Evolutionary conservation across 2,329 filamentous ascomycete species (phyloP).

Genomic region (Microsporum audouinii): DNA sequence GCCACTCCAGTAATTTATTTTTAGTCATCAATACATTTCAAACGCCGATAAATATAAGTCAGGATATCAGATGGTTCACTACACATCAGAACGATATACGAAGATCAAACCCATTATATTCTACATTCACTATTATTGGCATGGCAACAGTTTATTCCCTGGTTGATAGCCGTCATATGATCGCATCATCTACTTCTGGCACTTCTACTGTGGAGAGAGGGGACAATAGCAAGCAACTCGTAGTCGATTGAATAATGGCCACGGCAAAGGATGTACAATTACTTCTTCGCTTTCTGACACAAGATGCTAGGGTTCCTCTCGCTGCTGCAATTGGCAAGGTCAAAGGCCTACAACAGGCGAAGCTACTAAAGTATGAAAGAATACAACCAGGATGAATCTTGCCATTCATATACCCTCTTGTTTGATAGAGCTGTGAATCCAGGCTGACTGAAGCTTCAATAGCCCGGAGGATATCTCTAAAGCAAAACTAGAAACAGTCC

Average conservation of each 20-base stretch:
- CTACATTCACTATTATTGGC: too few species aligned
- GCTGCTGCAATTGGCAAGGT: conserved; percentile 45
- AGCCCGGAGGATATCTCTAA: conserved; percentile 41
- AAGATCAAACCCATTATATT: too few species aligned
- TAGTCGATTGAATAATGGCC: conserved; percentile 13
- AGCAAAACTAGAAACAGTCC: conserved; percentile 34
- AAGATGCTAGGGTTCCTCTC: conserved; percentile 47
- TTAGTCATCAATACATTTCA: too few species aligned
- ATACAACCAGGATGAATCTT: neutral
- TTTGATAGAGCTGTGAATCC: neutral
- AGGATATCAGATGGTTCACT: too few species aligned
- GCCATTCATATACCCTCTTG: neutral
- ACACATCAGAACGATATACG: too few species aligned
- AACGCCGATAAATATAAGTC: too few species aligned
- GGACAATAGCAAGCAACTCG: conserved; percentile 24
- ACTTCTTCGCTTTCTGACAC: conserved; percentile 46
- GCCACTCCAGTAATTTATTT: too few species aligned
- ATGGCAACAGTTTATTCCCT: too few species aligned
- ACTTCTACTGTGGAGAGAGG: neutral
- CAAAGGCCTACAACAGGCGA: conserved; percentile 41
- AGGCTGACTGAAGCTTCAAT: neutral
- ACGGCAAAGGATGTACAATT: conserved; percentile 26
- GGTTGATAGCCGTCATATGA: too few species aligned
- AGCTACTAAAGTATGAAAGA: conserved; percentile 31
- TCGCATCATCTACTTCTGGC: too few species aligned